These are phyloP conservation scores for Saccharomyces eubayanus DNA, from an alignment of 805 yeast genomes.

Conservation along the genomic window DNA sequence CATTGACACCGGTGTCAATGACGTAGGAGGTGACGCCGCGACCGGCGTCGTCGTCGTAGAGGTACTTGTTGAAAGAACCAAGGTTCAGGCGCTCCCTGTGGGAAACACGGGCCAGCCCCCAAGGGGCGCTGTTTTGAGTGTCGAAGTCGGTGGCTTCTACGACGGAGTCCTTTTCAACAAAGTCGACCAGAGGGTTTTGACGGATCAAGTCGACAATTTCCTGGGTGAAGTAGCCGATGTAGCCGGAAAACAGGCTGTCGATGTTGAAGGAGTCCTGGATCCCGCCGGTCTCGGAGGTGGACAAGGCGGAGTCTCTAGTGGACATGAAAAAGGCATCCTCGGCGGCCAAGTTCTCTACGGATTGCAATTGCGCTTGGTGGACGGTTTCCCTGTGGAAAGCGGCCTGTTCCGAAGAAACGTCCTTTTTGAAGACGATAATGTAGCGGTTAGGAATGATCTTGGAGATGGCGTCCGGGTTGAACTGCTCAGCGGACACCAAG, in stretches of 20 bases:
- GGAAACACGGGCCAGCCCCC: constrained; percentile 90
- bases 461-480: constrained; percentile 14
- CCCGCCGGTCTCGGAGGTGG: constrained; percentile 37
- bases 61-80: constrained; percentile 63
- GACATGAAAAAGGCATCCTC: constrained; percentile 21
- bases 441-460: constrained; percentile 64
- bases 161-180: constrained; percentile 66
- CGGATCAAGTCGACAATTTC: constrained; percentile 68
- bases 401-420: constrained; percentile 43
- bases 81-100: constrained; percentile 66
- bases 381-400: constrained; percentile 65
- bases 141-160: constrained; percentile 58
- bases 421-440: constrained; percentile 76
- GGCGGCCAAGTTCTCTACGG: constrained; percentile 28
- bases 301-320: constrained; percentile 1
- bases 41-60: constrained; percentile 67
- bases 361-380: constrained; percentile 41
- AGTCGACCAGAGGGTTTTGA: constrained; percentile 53
- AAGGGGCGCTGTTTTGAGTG: constrained; percentile 78
- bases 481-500: constrained; percentile 37
- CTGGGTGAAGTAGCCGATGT: constrained; percentile 76
- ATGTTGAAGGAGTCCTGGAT: constrained; percentile 54
- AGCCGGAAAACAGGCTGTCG: constrained; percentile 57
- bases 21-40: constrained; percentile 80
- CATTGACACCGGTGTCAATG: constrained; percentile 81